Conservation (phyloP, 805 yeast genomes). For the Candida ficus region DNA sequence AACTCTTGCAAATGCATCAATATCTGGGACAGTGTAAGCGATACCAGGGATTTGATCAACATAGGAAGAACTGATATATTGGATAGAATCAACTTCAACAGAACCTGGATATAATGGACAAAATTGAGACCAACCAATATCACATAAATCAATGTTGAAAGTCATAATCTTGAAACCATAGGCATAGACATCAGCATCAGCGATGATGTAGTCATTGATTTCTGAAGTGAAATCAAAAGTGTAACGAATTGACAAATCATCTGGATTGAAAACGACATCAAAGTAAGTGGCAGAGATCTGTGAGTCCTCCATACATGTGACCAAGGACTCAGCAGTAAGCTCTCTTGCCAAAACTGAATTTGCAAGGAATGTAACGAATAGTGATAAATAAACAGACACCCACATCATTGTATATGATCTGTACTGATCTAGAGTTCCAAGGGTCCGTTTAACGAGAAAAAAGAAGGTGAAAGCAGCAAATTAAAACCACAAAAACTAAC, state of each 20-base stretch:
- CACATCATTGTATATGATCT: constrained; percentile 1
- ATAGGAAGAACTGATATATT: constrained; percentile 47
- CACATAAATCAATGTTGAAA: constrained; percentile 57
- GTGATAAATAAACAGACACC: constrained; percentile 1
- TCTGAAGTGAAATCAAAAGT: constrained; percentile 66
- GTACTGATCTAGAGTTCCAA: not conserved
- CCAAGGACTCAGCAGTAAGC: constrained; percentile 45
- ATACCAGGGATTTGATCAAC: constrained; percentile 69
- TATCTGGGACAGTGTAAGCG: constrained; percentile 86
- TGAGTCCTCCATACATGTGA: constrained; percentile 78
- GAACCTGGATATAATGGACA: constrained; percentile 85
- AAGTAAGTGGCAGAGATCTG: constrained; percentile 69
- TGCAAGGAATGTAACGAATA: not conserved
- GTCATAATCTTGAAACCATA: constrained; percentile 75
- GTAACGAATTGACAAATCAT: constrained; percentile 59
- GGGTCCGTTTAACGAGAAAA: not conserved
- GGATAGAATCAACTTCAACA: constrained; percentile 67
- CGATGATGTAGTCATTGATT: constrained; percentile 59
- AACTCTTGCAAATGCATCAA: constrained; percentile 79
- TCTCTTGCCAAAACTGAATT: constrained; percentile 1
- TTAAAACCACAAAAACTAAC: no score
- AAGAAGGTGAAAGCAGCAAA: no score
- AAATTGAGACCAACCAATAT: constrained; percentile 69
- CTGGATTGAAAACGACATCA: constrained; percentile 72
- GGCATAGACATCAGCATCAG: constrained; percentile 72